Conservation (phyloP, 2,329 filamentous ascomycete genomes). For the Cercospora sp. region DNA sequence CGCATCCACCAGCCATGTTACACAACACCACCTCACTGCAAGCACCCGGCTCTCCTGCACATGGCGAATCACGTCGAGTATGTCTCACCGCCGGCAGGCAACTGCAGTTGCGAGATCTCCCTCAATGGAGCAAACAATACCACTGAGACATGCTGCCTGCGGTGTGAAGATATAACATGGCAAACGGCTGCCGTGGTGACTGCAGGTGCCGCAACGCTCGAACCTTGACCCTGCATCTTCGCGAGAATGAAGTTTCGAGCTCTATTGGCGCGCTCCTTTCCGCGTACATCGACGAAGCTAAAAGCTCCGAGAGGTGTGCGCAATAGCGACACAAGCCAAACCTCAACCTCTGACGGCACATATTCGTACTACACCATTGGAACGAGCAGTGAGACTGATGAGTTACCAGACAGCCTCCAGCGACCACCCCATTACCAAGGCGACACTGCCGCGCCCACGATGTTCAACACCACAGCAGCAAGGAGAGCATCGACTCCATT, state of each 20-base stretch:
- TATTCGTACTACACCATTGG: slow-evolving; percentile 1
- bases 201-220: background rate
- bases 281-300: background rate
- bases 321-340: background rate
- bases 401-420: background rate
- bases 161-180: background rate
- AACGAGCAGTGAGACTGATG: background rate
- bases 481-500: background rate
- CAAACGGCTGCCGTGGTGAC: background rate
- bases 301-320: background rate
- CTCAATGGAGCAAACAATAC: background rate
- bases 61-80: background rate
- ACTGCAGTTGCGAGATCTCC: background rate
- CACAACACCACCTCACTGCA: background rate
- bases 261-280: background rate
- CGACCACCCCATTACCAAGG: background rate
- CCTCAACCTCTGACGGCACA: background rate
- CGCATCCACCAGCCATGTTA: background rate
- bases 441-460: background rate
- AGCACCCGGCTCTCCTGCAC: background rate
- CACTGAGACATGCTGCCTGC: background rate
- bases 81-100: background rate
- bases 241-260: background rate
- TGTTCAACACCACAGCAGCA: background rate
- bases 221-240: background rate